These are phyloP conservation scores for Ochetophila trinervis DNA, from an alignment of 306 rosid genomes.

Conservation along the genomic window DNA sequence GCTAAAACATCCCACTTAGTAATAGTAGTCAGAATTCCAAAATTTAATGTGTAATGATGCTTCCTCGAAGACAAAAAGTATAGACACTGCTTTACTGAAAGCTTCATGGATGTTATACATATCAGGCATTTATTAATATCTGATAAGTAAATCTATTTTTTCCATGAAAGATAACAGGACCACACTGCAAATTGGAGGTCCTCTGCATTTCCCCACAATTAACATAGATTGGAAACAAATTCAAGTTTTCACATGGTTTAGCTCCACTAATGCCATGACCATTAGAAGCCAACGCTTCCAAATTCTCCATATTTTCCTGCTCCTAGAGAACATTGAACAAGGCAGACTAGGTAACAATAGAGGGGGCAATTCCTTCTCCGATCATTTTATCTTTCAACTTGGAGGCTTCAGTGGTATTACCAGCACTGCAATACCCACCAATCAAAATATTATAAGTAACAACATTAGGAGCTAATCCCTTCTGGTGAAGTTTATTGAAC, in stretches of 20 bases:
- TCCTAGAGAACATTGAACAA: constrained; percentile 36
- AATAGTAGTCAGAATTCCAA: constrained; percentile 4
- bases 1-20: background rate
- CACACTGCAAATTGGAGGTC: background rate
- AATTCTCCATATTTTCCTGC: constrained; percentile 30
- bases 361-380: constrained; percentile 52
- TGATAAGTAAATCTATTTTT: background rate
- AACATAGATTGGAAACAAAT: constrained; percentile 14
- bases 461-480: constrained; percentile 69
- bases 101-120: no score
- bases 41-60: background rate
- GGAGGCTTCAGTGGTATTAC: constrained; percentile 60
- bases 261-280: constrained; percentile 25
- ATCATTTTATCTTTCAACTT: constrained; percentile 61
- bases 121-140: no score
- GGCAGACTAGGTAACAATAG: constrained; percentile 31
- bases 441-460: constrained; percentile 70
- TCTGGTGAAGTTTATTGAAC: constrained; percentile 56
- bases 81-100: background rate
- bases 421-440: constrained; percentile 50
- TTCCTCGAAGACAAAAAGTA: background rate
- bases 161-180: background rate
- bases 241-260: constrained; percentile 19
- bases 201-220: constrained; percentile 15
- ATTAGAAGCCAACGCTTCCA: constrained; percentile 32